phyloP scores from a whole-genome alignment of 176 grass and related monocot species.

The Stipa capillata region DNA sequence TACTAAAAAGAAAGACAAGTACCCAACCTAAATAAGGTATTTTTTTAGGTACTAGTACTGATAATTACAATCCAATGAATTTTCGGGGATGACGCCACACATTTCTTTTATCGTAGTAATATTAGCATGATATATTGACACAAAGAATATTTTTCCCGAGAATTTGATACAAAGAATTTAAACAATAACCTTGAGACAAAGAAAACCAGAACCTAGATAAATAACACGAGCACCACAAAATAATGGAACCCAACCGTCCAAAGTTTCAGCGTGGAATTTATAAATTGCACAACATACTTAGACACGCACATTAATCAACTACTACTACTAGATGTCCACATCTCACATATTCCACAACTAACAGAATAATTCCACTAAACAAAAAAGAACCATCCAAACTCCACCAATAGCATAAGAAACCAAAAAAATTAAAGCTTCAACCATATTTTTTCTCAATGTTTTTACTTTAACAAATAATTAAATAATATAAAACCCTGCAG shows the following conservation, averaged over 20 bases:
- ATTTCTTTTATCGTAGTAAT: not conserved
- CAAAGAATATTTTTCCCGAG: too few relatives aligned
- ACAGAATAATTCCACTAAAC: not conserved
- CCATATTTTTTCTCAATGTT: not conserved
- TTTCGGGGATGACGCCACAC: not conserved
- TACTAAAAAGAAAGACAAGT: not conserved
- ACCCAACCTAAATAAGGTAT: not conserved
- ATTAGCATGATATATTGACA: not conserved
- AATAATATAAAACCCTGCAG: not conserved
- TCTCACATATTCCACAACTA: constrained; percentile 7
- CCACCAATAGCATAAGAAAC: not conserved
- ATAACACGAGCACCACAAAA: not conserved
- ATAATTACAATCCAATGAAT: not conserved
- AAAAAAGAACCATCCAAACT: constrained; percentile 28
- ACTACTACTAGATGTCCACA: not conserved
- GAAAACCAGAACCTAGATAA: not conserved
- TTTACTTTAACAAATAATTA: not conserved
- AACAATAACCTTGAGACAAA: not conserved
- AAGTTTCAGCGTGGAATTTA: not conserved
- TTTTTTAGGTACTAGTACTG: not conserved
- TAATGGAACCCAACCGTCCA: not conserved
- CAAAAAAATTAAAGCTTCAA: not conserved
- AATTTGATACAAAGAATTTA: not conserved
- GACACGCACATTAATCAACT: not conserved
- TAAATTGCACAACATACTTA: not conserved